These are phyloP conservation scores for Rhodotorula babjevae DNA, from an alignment of 768 basidiomycete genomes.

Conservation along the genomic window DNA sequence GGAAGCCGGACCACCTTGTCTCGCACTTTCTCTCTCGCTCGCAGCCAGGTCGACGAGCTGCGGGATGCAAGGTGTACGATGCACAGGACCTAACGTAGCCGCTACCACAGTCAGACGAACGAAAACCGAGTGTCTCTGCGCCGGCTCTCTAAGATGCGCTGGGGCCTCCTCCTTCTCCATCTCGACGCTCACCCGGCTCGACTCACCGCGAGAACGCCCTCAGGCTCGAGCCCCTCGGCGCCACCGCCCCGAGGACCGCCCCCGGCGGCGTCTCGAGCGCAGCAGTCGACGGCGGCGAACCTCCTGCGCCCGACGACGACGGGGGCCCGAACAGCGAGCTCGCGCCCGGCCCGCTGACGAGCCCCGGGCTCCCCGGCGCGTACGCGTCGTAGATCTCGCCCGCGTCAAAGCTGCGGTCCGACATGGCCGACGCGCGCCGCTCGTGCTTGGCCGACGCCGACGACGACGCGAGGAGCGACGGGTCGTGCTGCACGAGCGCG, in stretches of 20 bases:
- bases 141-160: too few relatives aligned
- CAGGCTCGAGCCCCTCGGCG: conserved; percentile 9
- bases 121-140: too few relatives aligned
- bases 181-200: too few relatives aligned
- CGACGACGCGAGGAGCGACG: neutral
- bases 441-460: neutral
- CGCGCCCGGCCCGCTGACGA: too few relatives aligned
- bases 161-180: too few relatives aligned
- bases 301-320: neutral
- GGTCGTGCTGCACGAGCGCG: neutral
- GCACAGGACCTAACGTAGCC: too few relatives aligned
- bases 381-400: conserved; percentile 34
- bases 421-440: conserved; percentile 6
- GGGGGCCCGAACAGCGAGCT: too few relatives aligned
- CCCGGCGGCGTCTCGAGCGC: neutral
- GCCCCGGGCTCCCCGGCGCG: neutral
- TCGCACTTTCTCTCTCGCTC: too few relatives aligned
- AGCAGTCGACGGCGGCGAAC: neutral
- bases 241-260: neutral
- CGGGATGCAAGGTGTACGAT: too few relatives aligned
- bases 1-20: too few relatives aligned
- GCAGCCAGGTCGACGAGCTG: too few relatives aligned
- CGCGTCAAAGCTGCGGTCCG: conserved; percentile 23
- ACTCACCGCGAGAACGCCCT: conserved; percentile 1
- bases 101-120: too few relatives aligned